These are phyloP conservation scores for Penicillium waksmanii DNA, from an alignment of 495 filamentous ascomycete genomes.

Conservation along the genomic window DNA sequence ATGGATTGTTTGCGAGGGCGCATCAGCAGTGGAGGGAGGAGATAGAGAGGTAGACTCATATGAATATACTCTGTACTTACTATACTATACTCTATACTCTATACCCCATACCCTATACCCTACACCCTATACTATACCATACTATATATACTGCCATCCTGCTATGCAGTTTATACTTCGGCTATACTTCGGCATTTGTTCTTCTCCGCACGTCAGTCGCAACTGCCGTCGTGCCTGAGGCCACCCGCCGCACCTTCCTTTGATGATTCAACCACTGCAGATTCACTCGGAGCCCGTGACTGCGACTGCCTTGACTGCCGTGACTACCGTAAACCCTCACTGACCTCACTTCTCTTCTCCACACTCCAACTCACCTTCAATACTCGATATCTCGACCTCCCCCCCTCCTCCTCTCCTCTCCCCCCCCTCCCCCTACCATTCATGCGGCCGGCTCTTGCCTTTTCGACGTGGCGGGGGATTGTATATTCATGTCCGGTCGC, in stretches of 20 bases:
- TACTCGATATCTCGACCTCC: not conserved
- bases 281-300: not conserved
- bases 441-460: constrained; percentile 14
- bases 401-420: constrained; percentile 7
- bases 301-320: no score
- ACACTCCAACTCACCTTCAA: constrained; percentile 9
- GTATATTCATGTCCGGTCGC: constrained; percentile 43
- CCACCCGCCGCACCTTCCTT: not conserved
- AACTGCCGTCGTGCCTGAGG: constrained; percentile 8
- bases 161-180: no score
- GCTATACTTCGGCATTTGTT: not conserved
- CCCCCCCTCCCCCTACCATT: constrained; percentile 14
- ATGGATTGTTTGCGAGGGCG: constrained; percentile 45
- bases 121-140: no score
- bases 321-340: no score
- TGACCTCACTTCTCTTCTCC: not conserved
- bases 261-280: not conserved
- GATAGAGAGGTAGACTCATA: constrained; percentile 17
- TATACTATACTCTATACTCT: not conserved
- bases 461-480: constrained; percentile 26
- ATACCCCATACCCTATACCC: no score
- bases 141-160: no score
- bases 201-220: not conserved
- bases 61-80: not conserved
- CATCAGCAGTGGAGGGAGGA: constrained; percentile 33